Evolutionary conservation across 2,329 filamentous ascomycete genomes (phyloP).

Genomic region (Lecanicillium sp.): DNA sequence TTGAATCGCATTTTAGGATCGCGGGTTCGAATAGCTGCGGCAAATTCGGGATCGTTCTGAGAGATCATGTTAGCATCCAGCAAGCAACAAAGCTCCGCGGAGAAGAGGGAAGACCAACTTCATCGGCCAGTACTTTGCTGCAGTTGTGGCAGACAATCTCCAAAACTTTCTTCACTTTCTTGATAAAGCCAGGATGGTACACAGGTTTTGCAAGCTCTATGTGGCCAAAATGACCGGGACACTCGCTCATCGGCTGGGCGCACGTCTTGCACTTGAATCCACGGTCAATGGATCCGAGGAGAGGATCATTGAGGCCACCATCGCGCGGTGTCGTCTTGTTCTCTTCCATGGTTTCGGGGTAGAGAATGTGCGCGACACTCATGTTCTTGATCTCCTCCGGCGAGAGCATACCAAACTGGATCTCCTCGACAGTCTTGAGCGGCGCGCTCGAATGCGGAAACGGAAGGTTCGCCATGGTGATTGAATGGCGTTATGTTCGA

Average conservation of each 20-base stretch:
- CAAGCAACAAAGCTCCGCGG: constrained; percentile 47
- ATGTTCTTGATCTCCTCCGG: constrained; percentile 99
- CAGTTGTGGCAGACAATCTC: constrained; percentile 99
- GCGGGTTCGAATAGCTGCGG: constrained; percentile 72
- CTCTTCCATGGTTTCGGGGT: constrained; percentile 99
- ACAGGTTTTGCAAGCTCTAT: constrained; percentile 96
- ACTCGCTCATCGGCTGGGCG: constrained; percentile 90
- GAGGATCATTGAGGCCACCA: constrained; percentile 89
- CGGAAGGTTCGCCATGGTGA: constrained; percentile 83
- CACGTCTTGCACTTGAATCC: constrained; percentile 95
- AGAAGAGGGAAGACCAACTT: constrained; percentile 72
- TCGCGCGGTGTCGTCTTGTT: constrained; percentile 84
- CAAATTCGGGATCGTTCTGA: constrained; percentile 79
- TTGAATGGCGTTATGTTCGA: constrained; percentile 22
- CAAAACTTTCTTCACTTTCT: constrained; percentile 98
- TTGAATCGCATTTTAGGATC: constrained; percentile 95
- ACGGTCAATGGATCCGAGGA: constrained; percentile 92
- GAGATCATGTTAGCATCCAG: constrained; percentile 55
- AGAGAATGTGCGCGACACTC: constrained; percentile 93
- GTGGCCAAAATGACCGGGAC: constrained; percentile 96
- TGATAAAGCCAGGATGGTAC: constrained; percentile 92
- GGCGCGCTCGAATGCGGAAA: constrained; percentile 91
- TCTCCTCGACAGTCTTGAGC: constrained; percentile 96
- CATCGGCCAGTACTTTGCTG: constrained; percentile 94
- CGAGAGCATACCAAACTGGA: constrained; percentile 96